Percentiles rank a stretch among this genome's conserved stretches.
Evolutionary conservation across 2,329 filamentous ascomycete species (phyloP).

Genomic region (Arthrobotrys conoides): DNA sequence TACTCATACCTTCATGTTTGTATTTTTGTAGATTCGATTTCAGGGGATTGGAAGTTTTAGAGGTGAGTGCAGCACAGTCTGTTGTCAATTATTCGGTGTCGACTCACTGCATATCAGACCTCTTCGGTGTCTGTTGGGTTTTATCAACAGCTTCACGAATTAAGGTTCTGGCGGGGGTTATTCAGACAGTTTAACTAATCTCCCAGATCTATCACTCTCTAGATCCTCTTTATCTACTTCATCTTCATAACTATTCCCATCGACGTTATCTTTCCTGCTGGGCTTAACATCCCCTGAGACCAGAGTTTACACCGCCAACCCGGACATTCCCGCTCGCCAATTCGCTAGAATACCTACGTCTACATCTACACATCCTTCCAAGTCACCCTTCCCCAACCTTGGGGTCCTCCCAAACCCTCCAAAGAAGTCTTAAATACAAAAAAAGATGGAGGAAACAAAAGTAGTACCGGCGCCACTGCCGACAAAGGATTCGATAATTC

Average conservation of each 20-base stretch:
- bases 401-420: constrained; percentile 3
- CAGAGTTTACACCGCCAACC: background rate
- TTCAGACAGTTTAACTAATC: background rate
- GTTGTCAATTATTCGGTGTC: too few relatives aligned
- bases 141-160: background rate
- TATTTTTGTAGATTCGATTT: background rate
- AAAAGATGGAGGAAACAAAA: constrained; percentile 59
- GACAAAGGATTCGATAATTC: constrained; percentile 68
- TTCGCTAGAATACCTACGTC: background rate
- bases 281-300: constrained; percentile 1
- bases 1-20: background rate
- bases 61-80: background rate
- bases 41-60: background rate
- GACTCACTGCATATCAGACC: too few relatives aligned
- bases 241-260: too few relatives aligned
- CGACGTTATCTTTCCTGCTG: background rate
- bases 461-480: constrained; percentile 63
- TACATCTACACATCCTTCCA: constrained; percentile 1
- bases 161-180: background rate
- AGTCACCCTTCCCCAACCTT: background rate
- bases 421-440: background rate
- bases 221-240: background rate
- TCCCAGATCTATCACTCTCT: background rate
- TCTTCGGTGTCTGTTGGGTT: too few relatives aligned
- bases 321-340: constrained; percentile 38